These are phyloP conservation scores for Stylosanthes scabra DNA, from an alignment of 331 rosid species.

Conservation along the genomic window DNA sequence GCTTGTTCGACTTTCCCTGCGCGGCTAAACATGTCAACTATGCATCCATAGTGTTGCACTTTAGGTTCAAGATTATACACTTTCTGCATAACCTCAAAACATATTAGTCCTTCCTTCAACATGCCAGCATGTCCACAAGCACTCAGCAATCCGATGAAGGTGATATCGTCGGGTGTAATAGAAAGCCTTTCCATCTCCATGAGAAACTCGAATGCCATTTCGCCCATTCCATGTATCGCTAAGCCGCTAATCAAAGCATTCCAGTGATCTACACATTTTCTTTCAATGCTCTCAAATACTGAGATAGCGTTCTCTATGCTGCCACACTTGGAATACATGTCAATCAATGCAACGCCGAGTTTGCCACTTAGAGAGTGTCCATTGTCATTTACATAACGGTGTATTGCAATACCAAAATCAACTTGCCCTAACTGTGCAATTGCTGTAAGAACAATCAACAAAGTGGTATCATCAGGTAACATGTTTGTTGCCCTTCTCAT, in stretches of 20 bases:
- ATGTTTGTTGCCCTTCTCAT: slow-evolving; percentile 46
- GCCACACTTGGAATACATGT: slow-evolving; percentile 84
- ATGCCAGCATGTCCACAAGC: slow-evolving; percentile 83
- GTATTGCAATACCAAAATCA: slow-evolving; percentile 57
- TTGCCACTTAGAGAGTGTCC: slow-evolving; percentile 55
- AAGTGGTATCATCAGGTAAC: slow-evolving; percentile 58
- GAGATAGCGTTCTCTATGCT: slow-evolving; percentile 60
- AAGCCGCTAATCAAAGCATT: slow-evolving; percentile 76
- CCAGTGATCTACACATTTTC: slow-evolving; percentile 76
- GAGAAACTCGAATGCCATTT: slow-evolving; percentile 60
- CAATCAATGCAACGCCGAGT: slow-evolving; percentile 70
- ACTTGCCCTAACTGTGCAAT: slow-evolving; percentile 62
- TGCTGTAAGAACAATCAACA: slow-evolving; percentile 70
- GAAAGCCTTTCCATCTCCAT: slow-evolving; percentile 63
- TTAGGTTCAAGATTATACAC: slow-evolving; percentile 72
- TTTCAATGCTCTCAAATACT: slow-evolving; percentile 57
- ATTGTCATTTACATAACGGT: slow-evolving; percentile 53
- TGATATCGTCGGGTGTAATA: slow-evolving; percentile 67
- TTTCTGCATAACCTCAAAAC: slow-evolving; percentile 76
- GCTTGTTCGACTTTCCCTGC: slow-evolving; percentile 75
- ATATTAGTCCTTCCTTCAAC: slow-evolving; percentile 71
- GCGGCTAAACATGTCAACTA: slow-evolving; percentile 74
- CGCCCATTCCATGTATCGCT: slow-evolving; percentile 71
- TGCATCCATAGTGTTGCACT: slow-evolving; percentile 79
- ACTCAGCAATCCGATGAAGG: slow-evolving; percentile 68